These are phyloP conservation scores for Brettanomyces sp. DNA, from an alignment of 805 yeast genomes.

Conservation along the genomic window DNA sequence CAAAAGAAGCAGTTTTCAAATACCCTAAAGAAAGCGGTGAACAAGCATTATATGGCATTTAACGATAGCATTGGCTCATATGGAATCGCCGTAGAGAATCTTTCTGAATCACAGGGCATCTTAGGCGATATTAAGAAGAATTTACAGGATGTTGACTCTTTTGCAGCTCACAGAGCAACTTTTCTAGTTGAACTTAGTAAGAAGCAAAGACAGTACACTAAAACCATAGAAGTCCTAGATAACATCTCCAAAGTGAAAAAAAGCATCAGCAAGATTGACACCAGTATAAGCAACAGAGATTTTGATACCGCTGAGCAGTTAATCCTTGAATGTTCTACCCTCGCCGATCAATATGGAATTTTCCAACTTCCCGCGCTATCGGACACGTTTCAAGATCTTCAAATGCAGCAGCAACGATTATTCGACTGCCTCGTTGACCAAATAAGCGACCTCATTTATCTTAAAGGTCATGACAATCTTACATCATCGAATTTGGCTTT, in stretches of 20 bases:
- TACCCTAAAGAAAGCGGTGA: slow-evolving; percentile 61
- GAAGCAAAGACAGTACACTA: slow-evolving; percentile 51
- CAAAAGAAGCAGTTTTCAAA: slow-evolving; percentile 47
- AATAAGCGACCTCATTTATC: slow-evolving; percentile 43
- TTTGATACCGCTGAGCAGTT: slow-evolving; percentile 40
- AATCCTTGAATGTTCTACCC: slow-evolving; percentile 28
- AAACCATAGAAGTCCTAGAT: slow-evolving; percentile 62
- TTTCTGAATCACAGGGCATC: slow-evolving; percentile 51
- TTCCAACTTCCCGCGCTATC: slow-evolving; percentile 51
- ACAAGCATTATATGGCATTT: slow-evolving; percentile 74
- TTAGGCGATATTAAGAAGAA: slow-evolving; percentile 14
- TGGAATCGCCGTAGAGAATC: slow-evolving; percentile 54
- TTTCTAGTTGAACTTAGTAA: slow-evolving; percentile 56
- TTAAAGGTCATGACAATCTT: slow-evolving; percentile 9
- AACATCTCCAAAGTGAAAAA: slow-evolving; percentile 52
- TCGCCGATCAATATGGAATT: slow-evolving; percentile 42
- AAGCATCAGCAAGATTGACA: slow-evolving; percentile 58
- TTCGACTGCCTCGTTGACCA: slow-evolving; percentile 74
- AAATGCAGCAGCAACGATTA: slow-evolving; percentile 47
- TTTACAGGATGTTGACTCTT: slow-evolving; percentile 11
- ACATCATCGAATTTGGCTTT: slow-evolving; percentile 20
- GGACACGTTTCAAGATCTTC: slow-evolving; percentile 41
- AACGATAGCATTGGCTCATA: slow-evolving; percentile 81
- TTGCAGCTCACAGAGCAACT: slow-evolving; percentile 39
- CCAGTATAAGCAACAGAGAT: slow-evolving; percentile 55